Base-by-base conservation (phyloP, 2,329 filamentous ascomycete genomes). In the Aspergillus ochraceoroseus region DNA sequence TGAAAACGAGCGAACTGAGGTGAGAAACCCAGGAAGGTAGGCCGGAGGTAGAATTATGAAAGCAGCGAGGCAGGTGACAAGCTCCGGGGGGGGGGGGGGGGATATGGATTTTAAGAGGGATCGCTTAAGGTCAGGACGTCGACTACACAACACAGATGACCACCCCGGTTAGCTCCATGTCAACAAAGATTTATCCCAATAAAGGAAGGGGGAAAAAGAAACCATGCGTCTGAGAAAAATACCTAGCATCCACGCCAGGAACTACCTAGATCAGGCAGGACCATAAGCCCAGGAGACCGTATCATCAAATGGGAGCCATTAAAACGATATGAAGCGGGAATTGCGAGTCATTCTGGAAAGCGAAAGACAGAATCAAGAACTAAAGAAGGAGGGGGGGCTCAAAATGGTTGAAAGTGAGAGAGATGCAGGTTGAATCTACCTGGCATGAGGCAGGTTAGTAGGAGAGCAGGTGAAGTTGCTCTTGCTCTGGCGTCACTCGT, bases 401-500 rank as follows among this genome's bases (percentile, higher is more conserved):
- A 13, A 46, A 38, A 38, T 19, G 32, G 40, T 46, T 27, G 48
- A 46, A 31, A 44, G 33, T 18, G 31, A 33, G 40, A 33, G 43
- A 34, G 35, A 44, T 44, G 43, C 41, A 46, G 33, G 41, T 36
- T 18, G 32, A 41, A 25, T 29, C 37, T 39, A 44, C n/a, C n/a
- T n/a, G 26, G 43, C 35, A 48, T 11, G 32, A 32, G 42, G 32
- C 28, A 36, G 32, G 36, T 41, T 33, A 45, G 25, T 19, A 35
- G 19, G 29, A 33, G 25, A 29, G 14, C 15, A 11, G 25, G 19
- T 36, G 19, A 15, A 30, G 26, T 32, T 18, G 29, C 34, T 37
- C 26, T 23, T 14, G 33, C 22, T 44, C 51, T 54, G 53, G 51
- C 53, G 53, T 56, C 53, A 56, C 46, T 54, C 29, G 47, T 43